Percentiles rank a stretch among this genome's conserved stretches.
These are phyloP conservation scores for Ceriops decandra DNA, from an alignment of 345 rosid genomes.

Conservation along the genomic window DNA sequence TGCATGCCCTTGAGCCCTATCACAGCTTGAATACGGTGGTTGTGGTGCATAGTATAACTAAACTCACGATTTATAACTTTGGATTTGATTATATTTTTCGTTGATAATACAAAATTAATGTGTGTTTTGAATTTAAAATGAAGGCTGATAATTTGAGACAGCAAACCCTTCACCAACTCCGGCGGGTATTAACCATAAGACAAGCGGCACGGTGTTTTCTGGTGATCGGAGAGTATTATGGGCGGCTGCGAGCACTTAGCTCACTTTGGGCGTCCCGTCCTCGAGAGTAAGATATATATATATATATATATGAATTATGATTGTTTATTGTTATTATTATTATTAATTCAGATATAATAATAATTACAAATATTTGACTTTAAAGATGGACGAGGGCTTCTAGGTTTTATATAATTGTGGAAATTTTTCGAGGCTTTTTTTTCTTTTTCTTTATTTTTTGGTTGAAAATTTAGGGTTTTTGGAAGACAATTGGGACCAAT, in stretches of 20 bases:
- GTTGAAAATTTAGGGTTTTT: too few species aligned
- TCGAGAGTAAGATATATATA: constrained; percentile 54
- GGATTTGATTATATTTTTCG: not conserved
- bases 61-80: too few species aligned
- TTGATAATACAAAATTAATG: not conserved
- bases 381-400: too few species aligned
- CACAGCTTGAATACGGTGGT: not conserved
- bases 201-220: constrained; percentile 87
- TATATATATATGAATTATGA: not conserved
- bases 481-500: too few species aligned
- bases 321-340: not conserved
- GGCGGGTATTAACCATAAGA: constrained; percentile 68
- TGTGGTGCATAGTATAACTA: not conserved
- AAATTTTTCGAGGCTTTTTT: too few species aligned
- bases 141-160: constrained; percentile 97
- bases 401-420: too few species aligned
- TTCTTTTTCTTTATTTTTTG: too few species aligned
- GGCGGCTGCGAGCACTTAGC: constrained; percentile 80
- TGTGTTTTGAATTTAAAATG: not conserved
- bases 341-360: not conserved
- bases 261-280: constrained; percentile 92
- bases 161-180: constrained; percentile 82
- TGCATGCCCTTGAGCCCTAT: constrained; percentile 21
- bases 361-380: too few species aligned
- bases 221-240: constrained; percentile 85